Evolutionary conservation across 2,329 filamentous ascomycete species (phyloP).

Genomic region (Trichoderma polysporum): DNA sequence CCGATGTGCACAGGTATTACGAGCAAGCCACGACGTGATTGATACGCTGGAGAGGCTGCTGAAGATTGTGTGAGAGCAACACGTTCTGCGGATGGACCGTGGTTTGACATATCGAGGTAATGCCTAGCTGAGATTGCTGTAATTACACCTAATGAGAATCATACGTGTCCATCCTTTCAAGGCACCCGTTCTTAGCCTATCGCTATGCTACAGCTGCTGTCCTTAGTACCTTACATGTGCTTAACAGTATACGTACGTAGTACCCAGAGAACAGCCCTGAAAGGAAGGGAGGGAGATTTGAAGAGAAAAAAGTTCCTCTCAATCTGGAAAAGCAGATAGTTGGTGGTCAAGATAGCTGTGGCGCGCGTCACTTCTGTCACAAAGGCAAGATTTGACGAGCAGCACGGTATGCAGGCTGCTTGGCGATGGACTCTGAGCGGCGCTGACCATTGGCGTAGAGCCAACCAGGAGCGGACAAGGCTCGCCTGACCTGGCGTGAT

Average conservation of each 20-base stretch:
- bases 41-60: not conserved
- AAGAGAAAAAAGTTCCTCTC: not conserved
- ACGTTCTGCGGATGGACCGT: not conserved
- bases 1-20: not conserved
- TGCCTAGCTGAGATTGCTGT: not conserved
- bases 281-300: not conserved
- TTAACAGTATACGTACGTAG: not conserved
- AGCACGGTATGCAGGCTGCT: not conserved
- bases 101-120: not conserved
- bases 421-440: not conserved
- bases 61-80: not conserved
- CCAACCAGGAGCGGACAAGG: constrained; percentile 10
- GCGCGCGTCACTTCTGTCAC: constrained; percentile 4
- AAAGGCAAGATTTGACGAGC: not conserved
- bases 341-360: not conserved
- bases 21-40: not conserved
- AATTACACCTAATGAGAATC: not conserved
- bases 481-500: constrained; percentile 25
- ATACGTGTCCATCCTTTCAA: too few species aligned
- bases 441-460: not conserved
- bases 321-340: not conserved
- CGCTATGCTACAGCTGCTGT: not conserved
- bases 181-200: not conserved
- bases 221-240: not conserved
- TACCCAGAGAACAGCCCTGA: not conserved